Conservation (phyloP, 345 rosid species). For the Luvunga scandens region DNA sequence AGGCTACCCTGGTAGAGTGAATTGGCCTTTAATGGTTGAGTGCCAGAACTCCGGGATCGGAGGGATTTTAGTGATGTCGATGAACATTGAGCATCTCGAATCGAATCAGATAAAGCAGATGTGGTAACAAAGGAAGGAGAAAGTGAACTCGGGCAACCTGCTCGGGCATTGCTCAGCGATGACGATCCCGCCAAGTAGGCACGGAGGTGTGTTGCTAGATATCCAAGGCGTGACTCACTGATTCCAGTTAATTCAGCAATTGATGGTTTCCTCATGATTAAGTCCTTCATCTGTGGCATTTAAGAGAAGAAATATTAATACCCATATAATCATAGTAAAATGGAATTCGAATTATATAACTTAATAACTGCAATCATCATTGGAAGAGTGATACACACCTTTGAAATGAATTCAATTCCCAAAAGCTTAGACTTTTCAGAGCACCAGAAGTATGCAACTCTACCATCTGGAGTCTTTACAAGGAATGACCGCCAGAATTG, state of each 20-base stretch:
- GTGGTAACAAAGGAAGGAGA: constrained; percentile 21
- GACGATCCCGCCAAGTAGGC: constrained; percentile 71
- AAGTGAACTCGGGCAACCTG: constrained; percentile 21
- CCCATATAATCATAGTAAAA: neutral
- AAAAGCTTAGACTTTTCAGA: constrained; percentile 87
- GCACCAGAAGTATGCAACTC: constrained; percentile 79
- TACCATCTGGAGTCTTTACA: constrained; percentile 53
- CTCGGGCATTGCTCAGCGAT: constrained; percentile 28
- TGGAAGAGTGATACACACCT: constrained; percentile 45
- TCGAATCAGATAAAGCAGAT: constrained; percentile 14
- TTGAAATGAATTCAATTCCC: constrained; percentile 77
- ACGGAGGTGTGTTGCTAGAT: constrained; percentile 80
- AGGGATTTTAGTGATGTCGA: constrained; percentile 39
- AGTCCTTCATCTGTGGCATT: constrained; percentile 64
- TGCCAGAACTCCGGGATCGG: constrained; percentile 45
- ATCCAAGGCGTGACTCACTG: constrained; percentile 78
- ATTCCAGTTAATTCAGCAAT: constrained; percentile 89
- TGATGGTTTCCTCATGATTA: constrained; percentile 81
- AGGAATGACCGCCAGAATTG: constrained; percentile 81
- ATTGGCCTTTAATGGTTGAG: constrained; percentile 42
- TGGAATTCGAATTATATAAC: neutral
- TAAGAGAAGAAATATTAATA: neutral
- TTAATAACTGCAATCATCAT: neutral
- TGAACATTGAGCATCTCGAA: constrained; percentile 21
- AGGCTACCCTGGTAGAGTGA: constrained; percentile 67